Evolutionary conservation across 495 filamentous ascomycete species (phyloP), one percentile per base, ranked within the genome.

Genomic region (Penicillium cinerascens): DNA sequence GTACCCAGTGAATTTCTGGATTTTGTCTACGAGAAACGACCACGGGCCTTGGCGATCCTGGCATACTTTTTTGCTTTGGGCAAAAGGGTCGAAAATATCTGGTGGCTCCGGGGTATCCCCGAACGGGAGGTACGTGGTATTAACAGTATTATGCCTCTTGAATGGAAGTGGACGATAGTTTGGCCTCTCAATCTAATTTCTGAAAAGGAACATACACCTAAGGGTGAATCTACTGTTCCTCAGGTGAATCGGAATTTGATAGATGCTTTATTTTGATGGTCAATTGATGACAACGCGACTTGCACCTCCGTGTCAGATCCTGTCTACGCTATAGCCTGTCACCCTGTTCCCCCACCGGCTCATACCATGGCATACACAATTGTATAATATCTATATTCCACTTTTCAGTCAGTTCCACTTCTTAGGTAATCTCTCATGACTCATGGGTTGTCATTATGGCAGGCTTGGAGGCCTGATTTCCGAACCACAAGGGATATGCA

Each of bases 81-180:
- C 11, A 58, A 56, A 11, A 59, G 42, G 17, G 56, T 67, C 20
- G 54, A 65, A 2, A 46, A 66, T 49, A 42, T 68, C 1, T 78
- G 75, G 73, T 78, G 71, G 73, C 51, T 74, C 45, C 66, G 54
- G 2, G 59, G 67, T 9, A 70, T 70, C 26, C 71, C 71, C 8
- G 65, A 64, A 48, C 44, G 64, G 52, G 74, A 77, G 45, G 60
- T 75, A 4, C 50, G 57, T 22, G 70, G 63, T 2, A 73, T 78
- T 36, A 48, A 66, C n/a, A 55, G 55, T 13, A 59, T 59, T n/a
- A 41, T 78, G 22, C 64, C 66, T 2, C 25, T 49, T 6, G 56
- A 67, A 36, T 78, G 73, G 75, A 59, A 65, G 29, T 65, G 59
- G 23, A 47, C 65, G 20, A 63, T 78, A 60, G 54, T 52, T 22